These are phyloP conservation scores for Dothideomycetidae sp. DNA, from an alignment of 2,329 filamentous ascomycete genomes.

Conservation along the genomic window DNA sequence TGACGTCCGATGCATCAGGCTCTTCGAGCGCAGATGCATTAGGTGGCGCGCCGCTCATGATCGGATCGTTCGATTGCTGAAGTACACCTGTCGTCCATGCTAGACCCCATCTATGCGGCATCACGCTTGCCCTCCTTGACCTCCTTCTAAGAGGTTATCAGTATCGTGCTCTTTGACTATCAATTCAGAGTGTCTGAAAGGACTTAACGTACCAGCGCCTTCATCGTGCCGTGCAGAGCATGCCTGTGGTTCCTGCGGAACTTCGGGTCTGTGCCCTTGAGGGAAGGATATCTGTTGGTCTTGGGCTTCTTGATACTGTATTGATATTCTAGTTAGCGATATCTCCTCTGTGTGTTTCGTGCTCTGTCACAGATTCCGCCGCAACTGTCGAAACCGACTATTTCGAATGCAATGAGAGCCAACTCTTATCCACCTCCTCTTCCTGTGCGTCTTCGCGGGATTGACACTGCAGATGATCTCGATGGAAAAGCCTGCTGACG, in stretches of 20 bases:
- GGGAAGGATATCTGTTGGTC: conserved; percentile 95
- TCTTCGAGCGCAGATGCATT: not conserved
- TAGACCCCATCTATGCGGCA: conserved; percentile 47
- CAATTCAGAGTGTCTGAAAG: too few species aligned
- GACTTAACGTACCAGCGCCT: conserved; percentile 80
- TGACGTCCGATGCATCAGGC: conserved; percentile 1
- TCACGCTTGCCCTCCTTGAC: conserved; percentile 92
- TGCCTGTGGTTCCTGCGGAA: conserved; percentile 99
- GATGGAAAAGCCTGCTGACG: conserved; percentile 30
- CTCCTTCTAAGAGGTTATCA: conserved; percentile 61
- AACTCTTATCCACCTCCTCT: conserved; percentile 3
- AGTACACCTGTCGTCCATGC: not conserved
- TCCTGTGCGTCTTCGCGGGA: not conserved
- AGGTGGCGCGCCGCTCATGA: not conserved
- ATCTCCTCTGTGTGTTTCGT: too few species aligned
- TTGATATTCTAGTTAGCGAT: too few species aligned
- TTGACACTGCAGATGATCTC: conserved; percentile 5
- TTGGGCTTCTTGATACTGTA: conserved; percentile 99
- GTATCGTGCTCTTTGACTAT: too few species aligned
- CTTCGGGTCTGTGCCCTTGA: conserved; percentile 98
- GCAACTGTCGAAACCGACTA: too few species aligned
- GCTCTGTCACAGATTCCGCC: too few species aligned
- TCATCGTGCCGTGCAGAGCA: conserved; percentile 97
- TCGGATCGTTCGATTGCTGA: not conserved
- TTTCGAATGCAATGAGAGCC: too few species aligned